These are phyloP conservation scores for Clitopilus hobsonii DNA, from an alignment of 768 basidiomycete species.

Conservation along the genomic window DNA sequence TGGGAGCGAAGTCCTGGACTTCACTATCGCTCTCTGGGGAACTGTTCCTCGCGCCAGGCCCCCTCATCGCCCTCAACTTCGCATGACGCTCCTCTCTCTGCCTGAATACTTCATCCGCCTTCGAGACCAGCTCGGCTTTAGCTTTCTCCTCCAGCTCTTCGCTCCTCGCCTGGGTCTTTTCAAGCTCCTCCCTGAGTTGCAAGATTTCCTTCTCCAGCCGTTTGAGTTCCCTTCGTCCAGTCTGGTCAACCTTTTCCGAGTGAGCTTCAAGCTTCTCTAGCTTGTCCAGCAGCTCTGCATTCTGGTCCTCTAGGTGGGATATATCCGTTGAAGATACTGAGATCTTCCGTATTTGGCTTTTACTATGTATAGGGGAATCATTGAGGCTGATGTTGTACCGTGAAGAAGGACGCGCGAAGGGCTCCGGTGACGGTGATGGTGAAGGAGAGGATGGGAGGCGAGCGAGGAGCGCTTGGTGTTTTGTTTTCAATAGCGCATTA, in stretches of 20 bases:
- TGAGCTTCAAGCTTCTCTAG: constrained; percentile 75
- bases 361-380: constrained; percentile 14
- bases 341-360: constrained; percentile 39
- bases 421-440: constrained; percentile 31
- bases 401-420: constrained; percentile 21
- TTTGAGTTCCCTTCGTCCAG: constrained; percentile 64
- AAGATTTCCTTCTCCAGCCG: constrained; percentile 80
- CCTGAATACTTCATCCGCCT: constrained; percentile 37
- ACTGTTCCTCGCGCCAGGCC: constrained; percentile 23
- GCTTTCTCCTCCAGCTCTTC: constrained; percentile 69
- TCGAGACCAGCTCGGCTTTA: constrained; percentile 36
- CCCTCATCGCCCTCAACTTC: constrained; percentile 49
- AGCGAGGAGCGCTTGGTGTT: constrained; percentile 67
- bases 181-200: constrained; percentile 67
- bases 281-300: constrained; percentile 72
- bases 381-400: constrained; percentile 23
- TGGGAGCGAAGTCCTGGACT: constrained; percentile 60
- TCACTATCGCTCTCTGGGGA: constrained; percentile 24
- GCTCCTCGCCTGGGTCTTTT: constrained; percentile 66
- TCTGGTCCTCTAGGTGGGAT: constrained; percentile 73
- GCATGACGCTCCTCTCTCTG: constrained; percentile 50
- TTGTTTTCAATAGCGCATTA: constrained; percentile 62
- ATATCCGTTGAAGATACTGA: constrained; percentile 69
- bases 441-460: constrained; percentile 50
- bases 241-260: constrained; percentile 57